phyloP scores from a whole-genome alignment of 805 yeast genomes.

The Groenewaldozyma tartarivorans region DNA sequence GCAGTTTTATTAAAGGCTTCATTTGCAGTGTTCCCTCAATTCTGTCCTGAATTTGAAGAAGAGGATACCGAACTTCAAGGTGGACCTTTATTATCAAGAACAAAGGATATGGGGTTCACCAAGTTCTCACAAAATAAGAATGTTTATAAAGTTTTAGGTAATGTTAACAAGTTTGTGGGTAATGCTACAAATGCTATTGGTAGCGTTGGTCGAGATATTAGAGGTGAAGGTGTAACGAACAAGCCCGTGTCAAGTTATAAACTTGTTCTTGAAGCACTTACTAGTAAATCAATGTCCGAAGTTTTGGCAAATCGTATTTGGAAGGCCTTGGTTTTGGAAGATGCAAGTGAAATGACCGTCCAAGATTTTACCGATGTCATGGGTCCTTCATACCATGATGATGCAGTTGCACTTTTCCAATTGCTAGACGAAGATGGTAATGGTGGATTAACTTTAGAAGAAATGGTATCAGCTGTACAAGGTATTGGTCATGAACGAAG shows the following conservation, averaged over 20 bases:
- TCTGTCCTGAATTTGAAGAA: constrained; percentile 27
- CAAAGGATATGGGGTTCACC: constrained; percentile 4
- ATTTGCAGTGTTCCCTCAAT: constrained; percentile 27
- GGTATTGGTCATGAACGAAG: constrained; percentile 28
- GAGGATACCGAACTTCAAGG: constrained; percentile 25
- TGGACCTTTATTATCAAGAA: constrained; percentile 7
- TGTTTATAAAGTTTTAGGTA: constrained; percentile 19
- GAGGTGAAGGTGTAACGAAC: constrained; percentile 9
- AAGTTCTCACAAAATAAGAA: constrained; percentile 24
- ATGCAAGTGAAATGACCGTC: constrained; percentile 23
- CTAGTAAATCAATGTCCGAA: constrained; percentile 19
- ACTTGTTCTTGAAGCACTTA: constrained; percentile 27
- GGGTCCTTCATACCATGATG: constrained; percentile 24
- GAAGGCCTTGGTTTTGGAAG: constrained; percentile 33
- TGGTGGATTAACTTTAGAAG: constrained; percentile 29
- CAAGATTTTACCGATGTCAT: constrained; percentile 28
- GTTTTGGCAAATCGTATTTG: constrained; percentile 31
- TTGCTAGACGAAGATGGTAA: constrained; percentile 28
- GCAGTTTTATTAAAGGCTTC: constrained; percentile 25
- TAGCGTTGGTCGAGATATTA: constrained; percentile 16
- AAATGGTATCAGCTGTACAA: constrained; percentile 25
- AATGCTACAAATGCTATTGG: constrained; percentile 22
- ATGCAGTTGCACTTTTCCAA: constrained; percentile 25
- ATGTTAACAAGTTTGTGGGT: constrained; percentile 21
- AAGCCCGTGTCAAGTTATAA: constrained; percentile 12